Conservation (phyloP, 78 protist genomes). For the Bodo saltans region DNA sequence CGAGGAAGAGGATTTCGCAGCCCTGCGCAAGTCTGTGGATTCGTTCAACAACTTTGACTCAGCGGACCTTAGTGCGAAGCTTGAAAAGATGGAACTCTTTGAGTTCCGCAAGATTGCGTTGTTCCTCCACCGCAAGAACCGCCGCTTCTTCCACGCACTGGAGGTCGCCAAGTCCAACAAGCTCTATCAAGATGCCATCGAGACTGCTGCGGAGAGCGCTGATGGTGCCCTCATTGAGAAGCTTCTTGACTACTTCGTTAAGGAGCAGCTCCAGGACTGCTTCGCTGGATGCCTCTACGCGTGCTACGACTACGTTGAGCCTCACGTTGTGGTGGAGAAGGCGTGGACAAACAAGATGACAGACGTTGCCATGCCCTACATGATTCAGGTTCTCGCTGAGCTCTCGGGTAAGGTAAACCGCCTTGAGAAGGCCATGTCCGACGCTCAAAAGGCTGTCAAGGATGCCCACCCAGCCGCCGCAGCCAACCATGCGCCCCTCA, state of each 20-base stretch:
- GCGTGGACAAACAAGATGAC: slow-evolving; percentile 92
- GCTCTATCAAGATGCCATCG: slow-evolving; percentile 91
- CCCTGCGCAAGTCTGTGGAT: slow-evolving; percentile 80
- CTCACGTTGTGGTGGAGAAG: slow-evolving; percentile 75
- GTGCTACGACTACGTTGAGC: slow-evolving; percentile 89
- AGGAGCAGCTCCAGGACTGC: slow-evolving; percentile 59
- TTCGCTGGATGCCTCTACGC: slow-evolving; percentile 92
- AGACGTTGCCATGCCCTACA: slow-evolving; percentile 97
- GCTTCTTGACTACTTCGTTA: slow-evolving; percentile 90
- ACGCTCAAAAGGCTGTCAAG: no score
- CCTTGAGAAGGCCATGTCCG: no score
- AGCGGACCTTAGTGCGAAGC: slow-evolving; percentile 77
- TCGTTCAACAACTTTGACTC: slow-evolving; percentile 76
- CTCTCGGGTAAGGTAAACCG: slow-evolving; percentile 40
- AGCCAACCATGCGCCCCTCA: no score
- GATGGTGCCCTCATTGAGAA: slow-evolving; percentile 78
- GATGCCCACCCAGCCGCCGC: no score
- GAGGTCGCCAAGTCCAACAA: slow-evolving; percentile 92
- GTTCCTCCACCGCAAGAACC: slow-evolving; percentile 69
- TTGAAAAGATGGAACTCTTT: slow-evolving; percentile 88
- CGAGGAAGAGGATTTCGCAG: slow-evolving; percentile 93
- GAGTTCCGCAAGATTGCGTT: slow-evolving; percentile 95
- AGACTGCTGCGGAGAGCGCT: slow-evolving; percentile 83
- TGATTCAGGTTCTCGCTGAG: slow-evolving; percentile 78
- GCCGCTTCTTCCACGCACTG: slow-evolving; percentile 68